Percentiles rank a stretch among this genome's conserved stretches.
Conservation (phyloP, 2,329 filamentous ascomycete genomes). For the Diatrype stigma region DNA sequence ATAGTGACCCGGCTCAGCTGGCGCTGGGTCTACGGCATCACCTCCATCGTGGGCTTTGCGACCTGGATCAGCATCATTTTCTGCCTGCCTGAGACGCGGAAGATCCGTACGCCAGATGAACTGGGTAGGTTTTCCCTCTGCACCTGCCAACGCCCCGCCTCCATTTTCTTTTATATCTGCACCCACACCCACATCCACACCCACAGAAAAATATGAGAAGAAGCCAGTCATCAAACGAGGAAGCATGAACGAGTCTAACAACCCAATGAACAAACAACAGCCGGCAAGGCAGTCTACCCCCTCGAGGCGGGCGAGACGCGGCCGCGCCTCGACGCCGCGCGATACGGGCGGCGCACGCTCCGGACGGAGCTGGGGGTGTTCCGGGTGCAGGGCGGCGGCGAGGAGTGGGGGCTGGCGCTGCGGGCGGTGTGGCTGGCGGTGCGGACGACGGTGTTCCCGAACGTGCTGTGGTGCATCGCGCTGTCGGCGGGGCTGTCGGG, state of each 20-base stretch:
- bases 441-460: conserved; percentile 29
- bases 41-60: conserved; percentile 24
- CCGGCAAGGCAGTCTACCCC: conserved; percentile 18
- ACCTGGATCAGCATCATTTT: conserved; percentile 30
- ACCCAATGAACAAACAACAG: conserved; percentile 1
- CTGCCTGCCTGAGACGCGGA: conserved; percentile 32
- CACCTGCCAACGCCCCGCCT: neutral
- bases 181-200: too few relatives aligned
- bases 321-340: conserved; percentile 23
- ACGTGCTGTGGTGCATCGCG: conserved; percentile 29
- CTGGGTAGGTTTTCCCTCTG: conserved; percentile 14
- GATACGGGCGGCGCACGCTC: conserved; percentile 21
- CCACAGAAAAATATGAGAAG: too few relatives aligned
- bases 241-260: too few relatives aligned
- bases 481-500: conserved; percentile 25
- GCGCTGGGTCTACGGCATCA: conserved; percentile 33
- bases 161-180: too few relatives aligned
- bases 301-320: conserved; percentile 21
- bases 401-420: conserved; percentile 21
- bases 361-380: conserved; percentile 31
- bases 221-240: too few relatives aligned
- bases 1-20: conserved; percentile 28
- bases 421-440: conserved; percentile 23
- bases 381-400: conserved; percentile 21
- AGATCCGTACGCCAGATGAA: conserved; percentile 25